Evolutionary conservation across 805 yeast genomes (phyloP).

Genomic region (Candida glaebosa): DNA sequence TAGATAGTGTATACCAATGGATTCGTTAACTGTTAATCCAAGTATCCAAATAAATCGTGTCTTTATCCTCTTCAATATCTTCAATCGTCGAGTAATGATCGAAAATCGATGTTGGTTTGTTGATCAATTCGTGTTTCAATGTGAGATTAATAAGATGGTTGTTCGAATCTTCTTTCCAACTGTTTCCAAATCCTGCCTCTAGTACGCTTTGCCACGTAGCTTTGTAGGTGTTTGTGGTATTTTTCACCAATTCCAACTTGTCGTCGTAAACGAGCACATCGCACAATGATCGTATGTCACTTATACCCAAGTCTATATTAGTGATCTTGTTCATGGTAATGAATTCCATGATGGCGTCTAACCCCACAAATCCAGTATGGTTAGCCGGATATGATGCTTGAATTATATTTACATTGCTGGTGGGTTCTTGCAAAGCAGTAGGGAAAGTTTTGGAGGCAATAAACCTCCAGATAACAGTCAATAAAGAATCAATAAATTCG

Average conservation of each 20-base stretch:
- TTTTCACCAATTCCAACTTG: constrained; percentile 60
- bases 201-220: constrained; percentile 83
- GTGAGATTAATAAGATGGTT: not conserved
- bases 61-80: constrained; percentile 25
- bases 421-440: constrained; percentile 52
- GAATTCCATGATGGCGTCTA: constrained; percentile 73
- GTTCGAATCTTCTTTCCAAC: constrained; percentile 7
- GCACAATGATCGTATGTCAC: constrained; percentile 78
- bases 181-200: constrained; percentile 57
- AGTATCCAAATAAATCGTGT: constrained; percentile 30
- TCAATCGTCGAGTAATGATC: constrained; percentile 28
- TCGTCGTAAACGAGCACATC: constrained; percentile 88
- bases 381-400: constrained; percentile 55
- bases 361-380: constrained; percentile 61
- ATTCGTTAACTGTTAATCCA: constrained; percentile 22
- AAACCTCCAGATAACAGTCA: constrained; percentile 85
- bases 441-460: constrained; percentile 78
- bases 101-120: constrained; percentile 23
- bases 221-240: constrained; percentile 59
- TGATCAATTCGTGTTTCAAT: not conserved
- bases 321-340: constrained; percentile 72
- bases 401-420: constrained; percentile 29
- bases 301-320: constrained; percentile 68
- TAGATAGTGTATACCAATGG: not conserved
- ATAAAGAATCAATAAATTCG: constrained; percentile 82